Conservation (phyloP, 1,284 basidiomycete genomes). For the Tilletia walkeri region DNA sequence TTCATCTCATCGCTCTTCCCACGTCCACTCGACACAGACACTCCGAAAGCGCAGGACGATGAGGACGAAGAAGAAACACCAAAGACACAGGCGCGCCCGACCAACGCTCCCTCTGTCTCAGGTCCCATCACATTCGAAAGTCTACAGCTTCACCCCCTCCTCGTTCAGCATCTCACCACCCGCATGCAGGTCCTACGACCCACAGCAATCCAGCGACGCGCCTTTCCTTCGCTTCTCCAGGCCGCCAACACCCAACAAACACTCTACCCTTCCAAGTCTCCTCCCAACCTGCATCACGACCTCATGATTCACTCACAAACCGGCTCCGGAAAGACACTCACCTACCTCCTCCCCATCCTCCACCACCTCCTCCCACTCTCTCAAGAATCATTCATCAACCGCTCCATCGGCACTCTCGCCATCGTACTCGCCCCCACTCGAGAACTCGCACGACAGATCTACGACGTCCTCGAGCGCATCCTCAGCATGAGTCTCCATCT, state of each 20-base stretch:
- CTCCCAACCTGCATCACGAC: constrained; percentile 62
- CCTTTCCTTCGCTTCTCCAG: constrained; percentile 67
- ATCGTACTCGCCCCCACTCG: constrained; percentile 92
- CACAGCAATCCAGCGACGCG: constrained; percentile 83
- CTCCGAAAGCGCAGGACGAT: constrained; percentile 24
- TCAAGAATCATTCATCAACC: constrained; percentile 67
- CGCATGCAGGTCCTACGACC: constrained; percentile 59
- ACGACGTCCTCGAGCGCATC: constrained; percentile 67
- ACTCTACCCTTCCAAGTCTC: constrained; percentile 51
- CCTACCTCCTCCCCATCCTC: constrained; percentile 91
- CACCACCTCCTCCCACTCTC: constrained; percentile 89
- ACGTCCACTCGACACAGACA: constrained; percentile 17
- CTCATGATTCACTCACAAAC: constrained; percentile 96
- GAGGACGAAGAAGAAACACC: constrained; percentile 4
- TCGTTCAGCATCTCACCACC: constrained; percentile 71
- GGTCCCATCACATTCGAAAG: constrained; percentile 57
- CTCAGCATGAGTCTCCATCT: constrained; percentile 68
- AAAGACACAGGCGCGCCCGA: constrained; percentile 32
- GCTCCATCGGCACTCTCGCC: constrained; percentile 82
- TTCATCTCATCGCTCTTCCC: constrained; percentile 32
- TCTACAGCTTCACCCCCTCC: constrained; percentile 75
- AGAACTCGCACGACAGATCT: constrained; percentile 91
- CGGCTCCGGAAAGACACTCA: constrained; percentile 93
- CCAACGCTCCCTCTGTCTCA: constrained; percentile 44
- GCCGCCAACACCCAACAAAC: constrained; percentile 59